Evolutionary conservation across 2,329 filamentous ascomycete genomes (phyloP).

Genomic region (Alternaria sp.): DNA sequence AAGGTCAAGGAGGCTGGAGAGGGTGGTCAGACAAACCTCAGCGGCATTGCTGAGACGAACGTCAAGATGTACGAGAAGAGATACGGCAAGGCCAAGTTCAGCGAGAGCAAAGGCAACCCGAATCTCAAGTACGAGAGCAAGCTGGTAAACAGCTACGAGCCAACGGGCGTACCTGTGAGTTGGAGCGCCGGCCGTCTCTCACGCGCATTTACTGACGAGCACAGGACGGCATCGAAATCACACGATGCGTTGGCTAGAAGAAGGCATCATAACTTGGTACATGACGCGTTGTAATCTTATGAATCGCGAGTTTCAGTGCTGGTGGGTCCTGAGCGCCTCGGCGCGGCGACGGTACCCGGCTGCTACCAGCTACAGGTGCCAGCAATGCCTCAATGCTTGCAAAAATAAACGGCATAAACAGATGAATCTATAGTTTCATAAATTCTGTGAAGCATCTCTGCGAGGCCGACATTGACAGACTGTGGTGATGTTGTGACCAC

Average conservation of each 20-base stretch:
- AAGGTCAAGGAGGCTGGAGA: slow-evolving; percentile 58
- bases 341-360: not conserved
- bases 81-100: slow-evolving; percentile 55
- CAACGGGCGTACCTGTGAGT: slow-evolving; percentile 69
- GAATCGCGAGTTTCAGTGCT: not conserved
- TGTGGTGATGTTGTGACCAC: slow-evolving; percentile 1
- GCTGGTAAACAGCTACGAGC: slow-evolving; percentile 70
- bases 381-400: not conserved
- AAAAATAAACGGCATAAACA: not conserved
- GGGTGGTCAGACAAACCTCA: slow-evolving; percentile 43
- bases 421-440: not conserved
- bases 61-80: slow-evolving; percentile 57
- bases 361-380: not conserved
- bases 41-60: slow-evolving; percentile 53
- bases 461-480: not conserved
- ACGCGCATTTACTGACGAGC: slow-evolving; percentile 3
- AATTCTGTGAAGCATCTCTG: not conserved
- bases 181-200: not conserved
- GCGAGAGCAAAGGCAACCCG: slow-evolving; percentile 62
- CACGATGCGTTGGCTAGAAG: slow-evolving; percentile 55
- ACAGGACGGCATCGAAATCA: slow-evolving; percentile 72
- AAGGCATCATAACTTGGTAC: not conserved
- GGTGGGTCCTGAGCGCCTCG: not conserved
- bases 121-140: slow-evolving; percentile 70
- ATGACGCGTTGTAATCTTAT: not conserved